phyloP scores from a whole-genome alignment of 768 basidiomycete genomes.

The Mycena metata region DNA sequence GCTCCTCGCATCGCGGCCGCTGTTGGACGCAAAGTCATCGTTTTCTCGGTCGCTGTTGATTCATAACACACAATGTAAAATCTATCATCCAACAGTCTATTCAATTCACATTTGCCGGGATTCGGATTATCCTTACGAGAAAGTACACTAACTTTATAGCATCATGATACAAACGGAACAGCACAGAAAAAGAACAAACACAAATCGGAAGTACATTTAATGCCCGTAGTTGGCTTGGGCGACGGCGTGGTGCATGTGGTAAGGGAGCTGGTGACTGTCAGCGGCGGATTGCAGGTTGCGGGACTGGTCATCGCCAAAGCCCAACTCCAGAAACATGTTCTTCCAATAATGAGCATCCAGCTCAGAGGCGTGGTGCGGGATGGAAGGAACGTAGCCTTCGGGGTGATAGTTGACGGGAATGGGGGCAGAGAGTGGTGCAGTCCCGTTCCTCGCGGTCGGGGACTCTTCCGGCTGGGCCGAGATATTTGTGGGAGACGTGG shows the following conservation, averaged over 20 bases:
- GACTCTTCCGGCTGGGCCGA: slow-evolving; percentile 34
- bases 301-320: slow-evolving; percentile 64
- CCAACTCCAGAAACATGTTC: slow-evolving; percentile 81
- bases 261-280: slow-evolving; percentile 45
- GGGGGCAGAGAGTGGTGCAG: background rate
- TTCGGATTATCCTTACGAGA: slow-evolving; percentile 35
- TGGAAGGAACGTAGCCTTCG: slow-evolving; percentile 51
- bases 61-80: slow-evolving; percentile 39
- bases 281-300: slow-evolving; percentile 41
- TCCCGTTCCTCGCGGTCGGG: slow-evolving; percentile 20
- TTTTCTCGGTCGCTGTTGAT: slow-evolving; percentile 78
- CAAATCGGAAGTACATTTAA: slow-evolving; percentile 32
- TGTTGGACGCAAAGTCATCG: slow-evolving; percentile 67
- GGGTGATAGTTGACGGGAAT: slow-evolving; percentile 28
- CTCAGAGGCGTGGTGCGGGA: slow-evolving; percentile 62
- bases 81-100: slow-evolving; percentile 26
- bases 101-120: slow-evolving; percentile 26
- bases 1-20: slow-evolving; percentile 79
- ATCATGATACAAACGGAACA: slow-evolving; percentile 25
- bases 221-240: slow-evolving; percentile 50
- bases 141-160: slow-evolving; percentile 39
- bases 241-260: slow-evolving; percentile 47
- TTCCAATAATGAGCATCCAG: slow-evolving; percentile 81
- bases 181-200: slow-evolving; percentile 37
- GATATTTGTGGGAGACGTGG: slow-evolving; percentile 50